Conservation (phyloP, 257 asterid species). For the Nicotiana tomentosiformis region DNA sequence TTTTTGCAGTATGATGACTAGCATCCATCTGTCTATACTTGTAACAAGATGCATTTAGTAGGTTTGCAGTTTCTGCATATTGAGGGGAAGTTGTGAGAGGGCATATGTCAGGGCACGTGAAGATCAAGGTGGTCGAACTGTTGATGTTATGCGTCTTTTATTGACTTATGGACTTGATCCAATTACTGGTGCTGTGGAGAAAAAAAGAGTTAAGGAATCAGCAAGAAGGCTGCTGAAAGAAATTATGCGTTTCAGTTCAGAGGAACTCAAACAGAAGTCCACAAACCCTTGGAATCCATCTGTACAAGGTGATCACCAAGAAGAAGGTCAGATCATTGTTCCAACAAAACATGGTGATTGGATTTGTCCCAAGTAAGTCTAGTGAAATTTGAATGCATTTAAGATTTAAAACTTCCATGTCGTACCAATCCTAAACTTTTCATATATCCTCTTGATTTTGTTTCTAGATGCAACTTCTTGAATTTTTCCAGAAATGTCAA, state of each 20-base stretch:
- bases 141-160: conserved; percentile 80
- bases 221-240: conserved; percentile 67
- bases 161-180: conserved; percentile 71
- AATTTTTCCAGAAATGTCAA: conserved; percentile 72
- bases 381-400: not conserved
- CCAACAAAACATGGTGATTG: conserved; percentile 71
- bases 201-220: conserved; percentile 57
- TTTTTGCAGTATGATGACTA: not conserved
- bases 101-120: conserved; percentile 64
- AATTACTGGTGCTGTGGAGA: conserved; percentile 52
- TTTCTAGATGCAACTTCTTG: conserved; percentile 66
- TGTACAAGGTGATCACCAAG: conserved; percentile 26
- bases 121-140: conserved; percentile 77
- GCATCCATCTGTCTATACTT: not conserved
- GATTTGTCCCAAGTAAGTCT: conserved; percentile 77
- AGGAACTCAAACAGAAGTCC: conserved; percentile 26
- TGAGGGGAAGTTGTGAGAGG: conserved; percentile 89
- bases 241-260: conserved; percentile 43
- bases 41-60: conserved; percentile 25
- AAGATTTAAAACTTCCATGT: not conserved
- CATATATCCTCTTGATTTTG: not conserved
- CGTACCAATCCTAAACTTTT: not conserved
- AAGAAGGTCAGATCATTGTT: conserved; percentile 26
- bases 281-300: conserved; percentile 18
- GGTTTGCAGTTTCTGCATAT: conserved; percentile 85